Base-by-base conservation (phyloP, 2,329 filamentous ascomycete genomes). In the Nigrospora sphaerica region DNA sequence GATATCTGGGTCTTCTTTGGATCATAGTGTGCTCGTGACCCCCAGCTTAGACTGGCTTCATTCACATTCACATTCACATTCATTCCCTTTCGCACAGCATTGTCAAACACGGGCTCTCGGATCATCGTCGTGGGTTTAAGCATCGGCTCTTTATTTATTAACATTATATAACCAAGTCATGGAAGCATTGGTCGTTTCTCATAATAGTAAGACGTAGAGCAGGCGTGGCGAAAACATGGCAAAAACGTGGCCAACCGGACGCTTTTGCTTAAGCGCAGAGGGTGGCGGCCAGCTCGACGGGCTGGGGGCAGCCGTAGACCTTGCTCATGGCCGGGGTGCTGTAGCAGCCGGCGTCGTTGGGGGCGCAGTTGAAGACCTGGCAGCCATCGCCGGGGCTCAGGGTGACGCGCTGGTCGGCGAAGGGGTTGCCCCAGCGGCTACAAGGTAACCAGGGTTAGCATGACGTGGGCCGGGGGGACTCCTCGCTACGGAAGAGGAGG, bases 401-500 rank as follows among this genome's bases (percentile, higher is more conserved):
- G 42, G 52, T 61, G 55, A 70, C 70, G 52, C 57, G 63, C 43
- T 55, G 49, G 46, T 49, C 47, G 34, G 61, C 62, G 41, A 70
- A 71, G 46, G 68, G 68, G 61, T 71, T 71, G 28, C 68, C 68
- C 23, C 41, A 69, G 53, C 67, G 48, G 32, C 58, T 62, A 11
- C 16, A 28, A 14, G 5, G 17, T 10, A 2, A 37, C 54, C 52
- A 9, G 17, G 9, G 19, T 13, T 16, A 13, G 37, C 37, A 17
- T 2, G 19, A 18, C 13, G 10, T 23, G 32, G 32, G 32, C 10
- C 10, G 10, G 32, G 32, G 32, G 32, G 32, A 14, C 10, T 34
- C 32, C 32, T 14, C 10, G n/a, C n/a, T n/a, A n/a, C n/a, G 32
- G 32, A 14, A 10, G 32, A 39, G 18, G 18, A n/a, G 3, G 18